Evolutionary conservation across 495 filamentous ascomycete genomes (phyloP).

Genomic region (Aspergillus campestris): DNA sequence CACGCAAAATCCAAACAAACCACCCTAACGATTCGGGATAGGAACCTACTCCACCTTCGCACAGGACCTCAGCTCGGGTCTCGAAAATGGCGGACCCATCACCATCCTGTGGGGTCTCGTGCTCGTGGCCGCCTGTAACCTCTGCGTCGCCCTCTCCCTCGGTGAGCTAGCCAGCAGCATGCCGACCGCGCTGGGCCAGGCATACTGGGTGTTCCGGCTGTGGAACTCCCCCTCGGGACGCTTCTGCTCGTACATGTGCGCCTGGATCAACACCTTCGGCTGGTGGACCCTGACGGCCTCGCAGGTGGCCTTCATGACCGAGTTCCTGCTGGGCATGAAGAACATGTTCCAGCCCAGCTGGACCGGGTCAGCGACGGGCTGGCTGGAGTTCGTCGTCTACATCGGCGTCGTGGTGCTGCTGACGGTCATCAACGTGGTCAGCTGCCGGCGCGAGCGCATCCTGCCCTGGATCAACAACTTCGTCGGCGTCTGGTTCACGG

Average conservation of each 20-base stretch:
- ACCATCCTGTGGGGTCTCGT: slow-evolving; percentile 41
- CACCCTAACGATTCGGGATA: neutral
- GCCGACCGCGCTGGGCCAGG: slow-evolving; percentile 38
- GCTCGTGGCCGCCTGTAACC: slow-evolving; percentile 35
- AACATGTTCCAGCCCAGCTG: slow-evolving; percentile 32
- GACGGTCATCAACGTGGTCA: slow-evolving; percentile 36
- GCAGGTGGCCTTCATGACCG: slow-evolving; percentile 40
- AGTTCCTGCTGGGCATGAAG: slow-evolving; percentile 40
- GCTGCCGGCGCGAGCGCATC: slow-evolving; percentile 36
- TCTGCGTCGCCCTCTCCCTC: slow-evolving; percentile 36
- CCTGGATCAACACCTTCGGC: slow-evolving; percentile 42
- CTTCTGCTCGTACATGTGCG: slow-evolving; percentile 37
- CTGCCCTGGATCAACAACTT: slow-evolving; percentile 42
- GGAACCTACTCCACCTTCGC: slow-evolving; percentile 40
- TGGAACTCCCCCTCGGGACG: slow-evolving; percentile 27
- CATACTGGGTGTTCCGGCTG: slow-evolving; percentile 37
- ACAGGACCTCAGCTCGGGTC: slow-evolving; percentile 32
- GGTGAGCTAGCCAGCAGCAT: slow-evolving; percentile 40
- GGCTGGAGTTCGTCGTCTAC: slow-evolving; percentile 39
- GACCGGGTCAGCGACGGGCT: slow-evolving; percentile 29
- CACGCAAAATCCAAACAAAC: neutral
- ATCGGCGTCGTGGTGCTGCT: slow-evolving; percentile 29
- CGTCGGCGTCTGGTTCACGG: slow-evolving; percentile 39
- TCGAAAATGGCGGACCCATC: slow-evolving; percentile 36
- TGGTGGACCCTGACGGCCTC: slow-evolving; percentile 42